Evolutionary conservation across 352 stramenopile species (phyloP), one percentile per base, ranked within the genome.

Genomic region (Phytophthora agathidicida): DNA sequence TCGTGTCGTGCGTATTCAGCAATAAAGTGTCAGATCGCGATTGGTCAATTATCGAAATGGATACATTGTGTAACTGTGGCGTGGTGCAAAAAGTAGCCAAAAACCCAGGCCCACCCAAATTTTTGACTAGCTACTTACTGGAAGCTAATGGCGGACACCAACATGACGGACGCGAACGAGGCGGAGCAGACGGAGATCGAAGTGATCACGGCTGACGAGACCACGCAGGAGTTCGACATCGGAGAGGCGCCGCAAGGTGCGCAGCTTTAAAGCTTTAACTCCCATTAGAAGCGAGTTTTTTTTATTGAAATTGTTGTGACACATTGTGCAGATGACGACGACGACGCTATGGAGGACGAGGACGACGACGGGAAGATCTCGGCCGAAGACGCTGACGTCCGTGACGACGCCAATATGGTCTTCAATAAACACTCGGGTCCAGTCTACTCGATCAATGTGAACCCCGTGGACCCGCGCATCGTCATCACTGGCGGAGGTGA

Each of bases 401-500:
- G 77, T 20, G 86, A 96, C 26, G 86, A 94, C 30, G 82, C 79
- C 0, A 62, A 81, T 17, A 89, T 91, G 83, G 83, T 90, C 28
- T 94, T 88, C 46, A 75, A 86, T 58, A 82, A 86, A 46, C 88
- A 96, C 59, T 65, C 73, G 3, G 83, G 74, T 1, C 85, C 86
- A 7, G 86, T 96, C 20, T 96, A 96, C 65, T 79, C 86, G 17
- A 66, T 96, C 47, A 81, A 79, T 46, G 82, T 95, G 37, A 88
- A 96, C 60, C 86, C 86, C 2, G 60, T 88, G 35, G 83, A 96
- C 63, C 70, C 85, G 37, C 73, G 86, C 31, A 88, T 96, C 32
- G 77, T 96, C 24, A 56, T 96, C 31, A 93, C 80, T 7, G 88
- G 88, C 8, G 88, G 88, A 30, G 88, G 88, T 10, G 88, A 96